A percentile compares a stretch with the other conserved stretches of the same genome.
Evolutionary conservation across 495 filamentous ascomycete species (phyloP).

Genomic region (Evansstolkia leycettana): DNA sequence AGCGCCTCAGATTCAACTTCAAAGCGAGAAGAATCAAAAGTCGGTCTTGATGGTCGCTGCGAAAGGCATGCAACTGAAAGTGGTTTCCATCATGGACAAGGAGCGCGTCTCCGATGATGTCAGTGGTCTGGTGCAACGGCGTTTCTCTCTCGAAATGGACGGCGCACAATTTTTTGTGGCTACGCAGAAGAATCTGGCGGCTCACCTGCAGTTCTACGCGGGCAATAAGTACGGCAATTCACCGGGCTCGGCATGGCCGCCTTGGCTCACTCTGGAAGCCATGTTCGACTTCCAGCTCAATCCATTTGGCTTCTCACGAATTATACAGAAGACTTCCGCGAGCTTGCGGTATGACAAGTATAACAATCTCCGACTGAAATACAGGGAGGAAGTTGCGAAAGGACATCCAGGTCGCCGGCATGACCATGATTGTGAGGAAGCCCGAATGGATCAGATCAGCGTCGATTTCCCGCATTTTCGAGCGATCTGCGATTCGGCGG

Average conservation of each 20-base stretch:
- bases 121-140: constrained; percentile 85
- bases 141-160: constrained; percentile 89
- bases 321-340: constrained; percentile 90
- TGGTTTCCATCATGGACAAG: constrained; percentile 96
- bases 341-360: constrained; percentile 93
- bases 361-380: constrained; percentile 93
- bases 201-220: constrained; percentile 82
- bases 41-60: constrained; percentile 86
- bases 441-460: constrained; percentile 86
- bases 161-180: constrained; percentile 97
- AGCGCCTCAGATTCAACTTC: constrained; percentile 91
- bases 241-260: constrained; percentile 79
- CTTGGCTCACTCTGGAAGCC: constrained; percentile 94
- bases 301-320: constrained; percentile 89
- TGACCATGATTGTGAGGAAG: constrained; percentile 42
- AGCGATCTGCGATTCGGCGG: constrained; percentile 86
- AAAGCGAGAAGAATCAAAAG: constrained; percentile 94
- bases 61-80: constrained; percentile 93
- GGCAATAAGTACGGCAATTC: constrained; percentile 86
- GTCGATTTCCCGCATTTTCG: constrained; percentile 89
- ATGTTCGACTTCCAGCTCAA: constrained; percentile 92
- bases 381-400: constrained; percentile 83
- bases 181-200: constrained; percentile 73
- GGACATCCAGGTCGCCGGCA: constrained; percentile 28
- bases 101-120: constrained; percentile 83